Percentiles rank a stretch among this genome's conserved stretches.
Conservation (phyloP, 2,329 filamentous ascomycete genomes). For the Kalaharituber pfeilii region DNA sequence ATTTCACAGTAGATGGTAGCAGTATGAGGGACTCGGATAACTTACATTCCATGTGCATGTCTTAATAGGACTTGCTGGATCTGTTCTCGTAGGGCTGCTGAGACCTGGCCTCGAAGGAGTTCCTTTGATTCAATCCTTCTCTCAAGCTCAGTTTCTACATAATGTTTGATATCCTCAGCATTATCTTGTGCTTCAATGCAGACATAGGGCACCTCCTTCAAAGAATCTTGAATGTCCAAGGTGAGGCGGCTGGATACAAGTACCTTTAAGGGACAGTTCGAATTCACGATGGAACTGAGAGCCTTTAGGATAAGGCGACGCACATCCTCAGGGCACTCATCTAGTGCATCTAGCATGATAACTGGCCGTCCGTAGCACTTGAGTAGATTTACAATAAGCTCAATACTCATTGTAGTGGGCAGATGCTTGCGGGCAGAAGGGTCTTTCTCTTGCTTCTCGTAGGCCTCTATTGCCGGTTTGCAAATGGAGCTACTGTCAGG, state of each 20-base stretch:
- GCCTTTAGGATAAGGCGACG: background rate
- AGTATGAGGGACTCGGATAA: background rate
- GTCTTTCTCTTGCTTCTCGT: too few species aligned
- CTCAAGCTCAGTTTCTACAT: too few species aligned
- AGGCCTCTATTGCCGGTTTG: too few species aligned
- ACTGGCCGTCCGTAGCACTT: too few species aligned
- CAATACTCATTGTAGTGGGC: too few species aligned
- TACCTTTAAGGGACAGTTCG: background rate
- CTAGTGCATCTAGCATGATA: too few species aligned
- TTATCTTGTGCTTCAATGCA: background rate
- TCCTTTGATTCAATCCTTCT: background rate
- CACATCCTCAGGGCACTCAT: background rate
- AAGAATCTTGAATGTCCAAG: background rate
- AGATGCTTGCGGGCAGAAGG: too few species aligned
- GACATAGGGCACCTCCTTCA: background rate
- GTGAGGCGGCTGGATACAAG: background rate
- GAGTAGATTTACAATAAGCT: too few species aligned
- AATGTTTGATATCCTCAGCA: background rate
- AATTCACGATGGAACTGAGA: background rate
- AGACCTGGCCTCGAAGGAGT: background rate
- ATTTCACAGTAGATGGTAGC: background rate
- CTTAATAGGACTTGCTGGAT: background rate
- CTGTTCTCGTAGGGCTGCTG: background rate
- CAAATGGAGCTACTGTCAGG: too few species aligned
- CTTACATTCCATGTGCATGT: background rate